Percentiles rank a stretch among this genome's conserved stretches.
Evolutionary conservation across 1,139 yeast species (phyloP).

Genomic region (Pneumocystis wakefieldiae): DNA sequence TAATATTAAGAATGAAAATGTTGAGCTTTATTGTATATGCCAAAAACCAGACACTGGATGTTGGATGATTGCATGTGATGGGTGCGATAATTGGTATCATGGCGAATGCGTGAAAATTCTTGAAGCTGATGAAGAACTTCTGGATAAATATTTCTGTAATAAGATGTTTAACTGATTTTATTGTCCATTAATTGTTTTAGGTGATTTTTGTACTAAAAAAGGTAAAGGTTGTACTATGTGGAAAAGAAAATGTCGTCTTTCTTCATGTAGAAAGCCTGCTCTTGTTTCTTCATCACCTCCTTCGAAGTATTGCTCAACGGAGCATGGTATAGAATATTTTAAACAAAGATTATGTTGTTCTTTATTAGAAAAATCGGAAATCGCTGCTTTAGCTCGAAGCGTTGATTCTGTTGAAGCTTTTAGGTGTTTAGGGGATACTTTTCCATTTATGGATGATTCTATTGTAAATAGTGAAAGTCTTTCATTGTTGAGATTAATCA

Average conservation of each 20-base stretch:
- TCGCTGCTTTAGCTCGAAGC: conserved; percentile 26
- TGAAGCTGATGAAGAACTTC: conserved; percentile 38
- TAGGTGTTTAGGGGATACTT: conserved; percentile 24
- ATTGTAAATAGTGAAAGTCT: conserved; percentile 12
- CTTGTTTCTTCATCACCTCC: not conserved
- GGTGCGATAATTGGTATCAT: conserved; percentile 93
- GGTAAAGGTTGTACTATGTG: conserved; percentile 34
- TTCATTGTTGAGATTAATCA: conserved; percentile 4
- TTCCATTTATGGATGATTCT: conserved; percentile 20
- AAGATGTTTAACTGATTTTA: not conserved
- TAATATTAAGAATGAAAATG: conserved; percentile 18
- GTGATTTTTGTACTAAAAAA: conserved; percentile 48
- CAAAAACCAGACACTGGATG: conserved; percentile 58
- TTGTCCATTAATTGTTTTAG: not conserved
- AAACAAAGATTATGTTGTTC: conserved; percentile 15
- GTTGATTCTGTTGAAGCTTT: conserved; percentile 25
- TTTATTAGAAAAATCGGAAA: conserved; percentile 13
- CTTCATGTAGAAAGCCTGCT: conserved; percentile 47
- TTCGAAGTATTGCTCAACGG: conserved; percentile 62
- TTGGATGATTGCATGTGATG: conserved; percentile 87
- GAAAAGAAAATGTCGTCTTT: conserved; percentile 62
- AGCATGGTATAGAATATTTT: conserved; percentile 53
- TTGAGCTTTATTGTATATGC: conserved; percentile 67
- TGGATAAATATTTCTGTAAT: conserved; percentile 49
- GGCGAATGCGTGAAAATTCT: conserved; percentile 59